A percentile compares a stretch with the other conserved stretches of the same genome.
phyloP scores from a whole-genome alignment of 768 basidiomycete species.

The Leccinellum albellum region DNA sequence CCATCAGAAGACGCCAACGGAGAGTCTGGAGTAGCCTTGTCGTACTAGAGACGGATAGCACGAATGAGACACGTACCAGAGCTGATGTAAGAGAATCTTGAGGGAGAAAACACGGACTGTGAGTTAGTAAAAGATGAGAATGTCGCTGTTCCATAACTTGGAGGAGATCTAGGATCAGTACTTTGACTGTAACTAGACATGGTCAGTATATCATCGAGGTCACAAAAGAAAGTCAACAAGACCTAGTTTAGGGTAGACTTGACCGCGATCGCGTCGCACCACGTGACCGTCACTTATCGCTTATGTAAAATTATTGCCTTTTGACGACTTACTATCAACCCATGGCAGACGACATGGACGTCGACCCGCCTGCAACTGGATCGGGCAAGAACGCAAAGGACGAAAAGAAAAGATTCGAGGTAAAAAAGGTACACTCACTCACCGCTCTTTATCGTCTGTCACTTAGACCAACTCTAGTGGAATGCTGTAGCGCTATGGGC shows the following conservation, averaged over 20 bases:
- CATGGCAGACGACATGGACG: slow-evolving; percentile 69
- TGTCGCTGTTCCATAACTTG: slow-evolving; percentile 54
- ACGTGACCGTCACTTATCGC: slow-evolving; percentile 27
- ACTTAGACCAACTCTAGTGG: slow-evolving; percentile 58
- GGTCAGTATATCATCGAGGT: slow-evolving; percentile 28
- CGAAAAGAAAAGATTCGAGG: slow-evolving; percentile 88
- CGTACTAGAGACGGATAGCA: background rate
- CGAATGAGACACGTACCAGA: slow-evolving; percentile 42
- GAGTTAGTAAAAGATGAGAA: slow-evolving; percentile 50
- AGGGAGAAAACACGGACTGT: slow-evolving; percentile 54
- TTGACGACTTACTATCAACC: slow-evolving; percentile 1
- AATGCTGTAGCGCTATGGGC: slow-evolving; percentile 98
- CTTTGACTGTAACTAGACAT: slow-evolving; percentile 40
- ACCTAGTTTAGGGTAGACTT: slow-evolving; percentile 36
- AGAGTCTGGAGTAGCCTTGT: slow-evolving; percentile 33
- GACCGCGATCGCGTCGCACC: slow-evolving; percentile 36
- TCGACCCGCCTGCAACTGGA: slow-evolving; percentile 46
- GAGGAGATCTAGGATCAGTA: slow-evolving; percentile 56
- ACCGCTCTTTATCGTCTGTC: background rate
- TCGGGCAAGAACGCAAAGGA: slow-evolving; percentile 48
- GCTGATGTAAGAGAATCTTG: slow-evolving; percentile 54
- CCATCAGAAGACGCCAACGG: slow-evolving; percentile 46
- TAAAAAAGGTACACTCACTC: slow-evolving; percentile 80
- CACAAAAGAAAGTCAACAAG: slow-evolving; percentile 23
- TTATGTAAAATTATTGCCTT: slow-evolving; percentile 15